Evolutionary conservation across 352 stramenopile genomes (phyloP).

Genomic region (Peronospora tabacina): DNA sequence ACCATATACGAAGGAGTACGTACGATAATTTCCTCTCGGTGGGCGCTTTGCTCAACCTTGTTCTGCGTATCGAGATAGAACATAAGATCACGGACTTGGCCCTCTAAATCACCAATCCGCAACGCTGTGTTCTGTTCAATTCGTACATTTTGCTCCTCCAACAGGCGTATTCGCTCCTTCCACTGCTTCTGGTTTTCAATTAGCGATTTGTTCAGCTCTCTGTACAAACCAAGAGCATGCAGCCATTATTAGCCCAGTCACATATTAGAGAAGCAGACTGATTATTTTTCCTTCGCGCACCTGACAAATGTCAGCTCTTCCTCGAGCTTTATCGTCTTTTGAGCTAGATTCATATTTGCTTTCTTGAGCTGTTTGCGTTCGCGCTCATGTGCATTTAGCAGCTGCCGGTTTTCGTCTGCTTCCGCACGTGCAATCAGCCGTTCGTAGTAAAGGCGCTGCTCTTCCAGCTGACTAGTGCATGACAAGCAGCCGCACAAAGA

Average conservation of each 20-base stretch:
- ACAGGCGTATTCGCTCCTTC: conserved; percentile 64
- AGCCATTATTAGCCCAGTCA: conserved; percentile 1
- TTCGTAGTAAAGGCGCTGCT: conserved; percentile 93
- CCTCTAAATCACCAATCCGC: conserved; percentile 68
- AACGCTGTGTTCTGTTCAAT: conserved; percentile 50
- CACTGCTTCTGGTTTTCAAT: conserved; percentile 86
- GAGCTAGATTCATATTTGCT: conserved; percentile 47
- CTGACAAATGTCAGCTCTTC: conserved; percentile 78
- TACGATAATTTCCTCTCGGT: conserved; percentile 80
- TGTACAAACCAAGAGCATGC: conserved; percentile 16
- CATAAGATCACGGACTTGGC: conserved; percentile 85
- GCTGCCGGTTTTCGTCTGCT: conserved; percentile 48
- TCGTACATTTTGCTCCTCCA: conserved; percentile 63
- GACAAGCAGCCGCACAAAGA: conserved; percentile 1
- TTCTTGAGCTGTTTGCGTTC: conserved; percentile 81
- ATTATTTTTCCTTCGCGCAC: conserved; percentile 17
- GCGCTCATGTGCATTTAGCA: conserved; percentile 53
- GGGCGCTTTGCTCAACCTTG: conserved; percentile 71
- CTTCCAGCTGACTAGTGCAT: conserved; percentile 85
- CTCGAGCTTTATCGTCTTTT: conserved; percentile 71
- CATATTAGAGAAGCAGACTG: background rate
- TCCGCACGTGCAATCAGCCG: conserved; percentile 51
- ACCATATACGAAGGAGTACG: conserved; percentile 4
- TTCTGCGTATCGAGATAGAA: conserved; percentile 87
- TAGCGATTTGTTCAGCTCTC: conserved; percentile 81